A percentile compares a stretch with the other conserved stretches of the same genome.
Evolutionary conservation across 2,329 filamentous ascomycete genomes (phyloP).

Genomic region (Cordyceps sp.): DNA sequence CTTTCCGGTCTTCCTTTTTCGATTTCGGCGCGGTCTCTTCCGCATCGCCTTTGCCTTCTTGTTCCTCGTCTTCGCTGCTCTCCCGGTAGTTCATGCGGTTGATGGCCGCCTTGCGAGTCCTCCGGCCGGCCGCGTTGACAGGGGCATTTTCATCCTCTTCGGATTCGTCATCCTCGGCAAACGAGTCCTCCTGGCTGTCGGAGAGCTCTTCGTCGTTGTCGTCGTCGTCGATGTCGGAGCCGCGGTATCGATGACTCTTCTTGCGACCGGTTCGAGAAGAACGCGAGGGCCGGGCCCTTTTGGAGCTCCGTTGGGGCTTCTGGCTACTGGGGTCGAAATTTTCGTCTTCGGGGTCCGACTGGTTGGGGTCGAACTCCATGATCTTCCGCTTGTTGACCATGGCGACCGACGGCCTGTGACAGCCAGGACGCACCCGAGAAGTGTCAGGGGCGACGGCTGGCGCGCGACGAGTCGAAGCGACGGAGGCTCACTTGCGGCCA

Average conservation of each 20-base stretch:
- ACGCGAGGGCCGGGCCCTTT: constrained; percentile 23
- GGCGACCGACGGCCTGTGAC: neutral
- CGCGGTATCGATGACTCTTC: constrained; percentile 29
- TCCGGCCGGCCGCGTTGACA: constrained; percentile 29
- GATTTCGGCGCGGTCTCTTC: constrained; percentile 11
- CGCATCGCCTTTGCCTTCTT: constrained; percentile 11
- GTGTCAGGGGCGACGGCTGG: no score
- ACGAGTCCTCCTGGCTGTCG: constrained; percentile 35
- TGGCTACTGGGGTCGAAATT: constrained; percentile 42
- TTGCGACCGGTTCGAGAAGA: constrained; percentile 16
- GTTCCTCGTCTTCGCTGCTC: constrained; percentile 23
- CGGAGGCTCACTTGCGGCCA: no score
- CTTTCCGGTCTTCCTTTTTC: constrained; percentile 10
- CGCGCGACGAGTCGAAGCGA: no score
- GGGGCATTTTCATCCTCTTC: constrained; percentile 23
- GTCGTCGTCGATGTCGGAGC: constrained; percentile 47
- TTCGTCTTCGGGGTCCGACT: constrained; percentile 49
- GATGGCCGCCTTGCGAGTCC: constrained; percentile 28
- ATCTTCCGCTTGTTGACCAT: constrained; percentile 39
- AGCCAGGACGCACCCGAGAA: no score
- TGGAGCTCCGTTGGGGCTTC: constrained; percentile 23
- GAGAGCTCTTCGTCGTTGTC: constrained; percentile 39
- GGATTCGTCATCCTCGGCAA: constrained; percentile 20
- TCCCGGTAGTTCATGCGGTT: constrained; percentile 30
- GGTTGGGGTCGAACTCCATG: constrained; percentile 47